Percentiles rank a stretch among this genome's conserved stretches.
phyloP scores from a whole-genome alignment of 2,329 filamentous ascomycete species.

The Fusarium beomiforme region DNA sequence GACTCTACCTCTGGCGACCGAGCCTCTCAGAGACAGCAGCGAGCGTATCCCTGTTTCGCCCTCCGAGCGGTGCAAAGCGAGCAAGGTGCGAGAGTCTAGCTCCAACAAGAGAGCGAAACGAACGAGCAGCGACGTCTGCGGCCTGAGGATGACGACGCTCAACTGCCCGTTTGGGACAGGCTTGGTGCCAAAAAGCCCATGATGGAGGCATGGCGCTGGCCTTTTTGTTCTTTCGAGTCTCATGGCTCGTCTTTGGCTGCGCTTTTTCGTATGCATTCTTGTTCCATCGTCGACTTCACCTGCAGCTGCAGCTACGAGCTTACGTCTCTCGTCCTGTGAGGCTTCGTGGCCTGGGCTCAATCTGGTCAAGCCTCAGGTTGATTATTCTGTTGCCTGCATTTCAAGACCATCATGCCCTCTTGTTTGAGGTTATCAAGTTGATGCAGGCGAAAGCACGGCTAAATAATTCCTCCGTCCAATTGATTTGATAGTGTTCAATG shows the following conservation, averaged over 20 bases:
- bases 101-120: constrained; percentile 15
- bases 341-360: constrained; percentile 42
- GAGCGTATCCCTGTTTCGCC: constrained; percentile 13
- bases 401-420: constrained; percentile 17
- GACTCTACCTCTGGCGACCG: constrained; percentile 8
- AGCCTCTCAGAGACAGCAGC: constrained; percentile 19
- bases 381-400: constrained; percentile 31
- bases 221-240: not conserved
- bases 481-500: not conserved
- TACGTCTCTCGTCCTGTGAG: constrained; percentile 33
- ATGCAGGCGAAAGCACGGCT: constrained; percentile 25
- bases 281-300: constrained; percentile 23
- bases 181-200: constrained; percentile 29
- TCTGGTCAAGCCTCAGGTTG: constrained; percentile 39
- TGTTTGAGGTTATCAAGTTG: constrained; percentile 26
- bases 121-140: constrained; percentile 33
- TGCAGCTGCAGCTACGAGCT: constrained; percentile 34
- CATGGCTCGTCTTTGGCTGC: constrained; percentile 18
- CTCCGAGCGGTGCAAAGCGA: constrained; percentile 19
- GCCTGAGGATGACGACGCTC: constrained; percentile 48
- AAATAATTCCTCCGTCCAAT: constrained; percentile 29
- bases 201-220: constrained; percentile 27
- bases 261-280: constrained; percentile 27
- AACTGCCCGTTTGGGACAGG: constrained; percentile 39
- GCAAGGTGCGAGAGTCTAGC: constrained; percentile 3